Base-by-base conservation (phyloP, 805 yeast genomes). In the Suhomyces sp. region DNA sequence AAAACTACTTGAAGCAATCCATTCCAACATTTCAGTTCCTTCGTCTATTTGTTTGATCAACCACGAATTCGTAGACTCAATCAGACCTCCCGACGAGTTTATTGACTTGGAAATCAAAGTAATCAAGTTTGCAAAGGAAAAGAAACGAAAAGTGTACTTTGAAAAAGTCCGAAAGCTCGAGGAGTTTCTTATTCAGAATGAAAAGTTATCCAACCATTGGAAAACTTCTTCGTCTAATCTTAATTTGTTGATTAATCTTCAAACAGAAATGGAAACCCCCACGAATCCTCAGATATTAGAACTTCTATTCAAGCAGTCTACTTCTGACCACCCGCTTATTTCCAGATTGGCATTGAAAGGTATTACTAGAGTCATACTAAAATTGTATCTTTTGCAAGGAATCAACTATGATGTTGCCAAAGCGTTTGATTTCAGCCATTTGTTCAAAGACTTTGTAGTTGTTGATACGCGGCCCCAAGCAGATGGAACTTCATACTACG, bases 291-390 rank as follows among this genome's bases (percentile, higher is more conserved):
- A 71, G 1, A 72, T 79, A 0, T 58, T 85, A 9, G 66, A 66
- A 33, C 60, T 79, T 2, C 68, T 88, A 31, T 73, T 80, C 7
- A 68, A 72, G 2, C 73, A 75, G 33, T 78, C 87, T 0, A 68
- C 76, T 12, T 77, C 80, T n/a, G 82, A 82, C 22, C 96, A 90
- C 65, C 96, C 97, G 0, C 69, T 78, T 1, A 69, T 89, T 45
- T 74, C 88, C 1, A 77, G 84, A 51, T 65, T 82, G 36, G 85
- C 88, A 17, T 68, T 85, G 54, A 82, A 80, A 49, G 86, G 90
- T 17, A 63, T 87, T 29, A 73, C 85, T 2, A 76, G 80, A 50
- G 19, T 64, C 33, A 63, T 83, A 23, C 73, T 73, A 52, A 80
- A 81, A 51, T 57, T 82, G 6, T 68, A 76, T 27, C 62, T 72